A percentile compares a stretch with the other conserved stretches of the same genome.
Conservation (phyloP, 2,329 filamentous ascomycete species). For the Diplodia seriata region DNA sequence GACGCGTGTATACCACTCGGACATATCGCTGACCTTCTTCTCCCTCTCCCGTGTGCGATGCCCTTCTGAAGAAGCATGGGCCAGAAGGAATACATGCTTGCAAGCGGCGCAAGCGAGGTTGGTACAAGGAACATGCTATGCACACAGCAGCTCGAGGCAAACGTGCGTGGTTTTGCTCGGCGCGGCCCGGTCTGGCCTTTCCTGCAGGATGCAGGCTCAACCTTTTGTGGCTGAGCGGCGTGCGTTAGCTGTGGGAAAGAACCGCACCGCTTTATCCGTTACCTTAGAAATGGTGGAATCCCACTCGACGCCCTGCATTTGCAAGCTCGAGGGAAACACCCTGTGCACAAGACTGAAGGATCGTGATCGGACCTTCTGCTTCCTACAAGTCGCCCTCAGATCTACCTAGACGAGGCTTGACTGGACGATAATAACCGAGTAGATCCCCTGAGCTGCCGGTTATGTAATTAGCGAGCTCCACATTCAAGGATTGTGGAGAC, state of each 20-base stretch:
- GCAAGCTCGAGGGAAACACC: not conserved
- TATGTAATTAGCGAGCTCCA: not conserved
- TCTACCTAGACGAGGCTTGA: not conserved
- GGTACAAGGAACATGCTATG: not conserved
- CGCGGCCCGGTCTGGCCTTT: not conserved
- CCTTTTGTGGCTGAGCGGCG: not conserved
- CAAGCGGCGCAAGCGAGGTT: not conserved
- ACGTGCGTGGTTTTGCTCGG: not conserved
- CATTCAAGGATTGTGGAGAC: not conserved
- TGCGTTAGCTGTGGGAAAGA: not conserved
- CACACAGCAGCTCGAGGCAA: not conserved
- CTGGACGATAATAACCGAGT: not conserved
- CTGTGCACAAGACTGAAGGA: not conserved
- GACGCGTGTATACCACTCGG: not conserved
- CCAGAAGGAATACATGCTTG: not conserved
- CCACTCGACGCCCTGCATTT: too few relatives aligned
- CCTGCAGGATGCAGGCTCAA: not conserved
- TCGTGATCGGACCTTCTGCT: not conserved
- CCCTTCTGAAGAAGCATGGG: not conserved
- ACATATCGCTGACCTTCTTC: not conserved
- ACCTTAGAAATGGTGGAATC: not conserved
- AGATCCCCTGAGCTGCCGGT: not conserved
- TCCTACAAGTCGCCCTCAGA: not conserved
- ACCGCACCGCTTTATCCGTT: not conserved
- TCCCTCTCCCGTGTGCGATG: not conserved